Percentiles rank a stretch among this genome's conserved stretches.
Conservation (phyloP, 176 grass and related monocot species). For the Tillandsia leiboldiana region DNA sequence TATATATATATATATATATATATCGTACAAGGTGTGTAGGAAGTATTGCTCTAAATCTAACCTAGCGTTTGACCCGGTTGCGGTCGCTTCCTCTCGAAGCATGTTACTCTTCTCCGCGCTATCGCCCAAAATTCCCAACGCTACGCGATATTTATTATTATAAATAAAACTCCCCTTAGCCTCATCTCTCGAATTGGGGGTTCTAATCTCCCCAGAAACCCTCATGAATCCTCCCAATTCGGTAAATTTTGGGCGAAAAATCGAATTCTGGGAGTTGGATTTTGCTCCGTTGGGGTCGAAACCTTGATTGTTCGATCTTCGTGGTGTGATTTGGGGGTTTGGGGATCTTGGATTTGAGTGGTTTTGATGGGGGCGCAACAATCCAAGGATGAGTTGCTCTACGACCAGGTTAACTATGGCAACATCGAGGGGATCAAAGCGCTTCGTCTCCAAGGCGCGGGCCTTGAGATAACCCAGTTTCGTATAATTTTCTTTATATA, state of each 20-base stretch:
- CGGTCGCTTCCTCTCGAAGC: no score
- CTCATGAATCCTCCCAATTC: neutral
- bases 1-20: no score
- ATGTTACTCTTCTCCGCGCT: no score
- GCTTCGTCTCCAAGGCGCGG: slow-evolving; percentile 54
- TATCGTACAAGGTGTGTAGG: no score
- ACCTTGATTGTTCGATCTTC: neutral
- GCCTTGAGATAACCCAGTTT: slow-evolving; percentile 41
- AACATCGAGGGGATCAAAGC: slow-evolving; percentile 64
- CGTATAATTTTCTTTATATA: neutral
- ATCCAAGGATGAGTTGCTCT: slow-evolving; percentile 87
- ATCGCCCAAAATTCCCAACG: no score
- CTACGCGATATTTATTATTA: no score
- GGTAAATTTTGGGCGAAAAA: neutral
- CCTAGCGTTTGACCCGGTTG: no score
- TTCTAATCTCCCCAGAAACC: no score
- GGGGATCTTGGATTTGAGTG: neutral
- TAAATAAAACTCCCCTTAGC: no score
- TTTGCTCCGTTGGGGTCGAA: neutral
- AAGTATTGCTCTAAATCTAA: no score
- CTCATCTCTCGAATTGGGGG: no score
- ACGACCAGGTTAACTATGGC: slow-evolving; percentile 84
- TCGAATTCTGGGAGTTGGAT: neutral
- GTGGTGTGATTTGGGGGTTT: neutral
- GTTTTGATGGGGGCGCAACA: slow-evolving; percentile 60